A percentile compares a stretch with the other conserved stretches of the same genome.
Evolutionary conservation across 768 basidiomycete genomes (phyloP).

Genomic region (Tulasnella sp.): DNA sequence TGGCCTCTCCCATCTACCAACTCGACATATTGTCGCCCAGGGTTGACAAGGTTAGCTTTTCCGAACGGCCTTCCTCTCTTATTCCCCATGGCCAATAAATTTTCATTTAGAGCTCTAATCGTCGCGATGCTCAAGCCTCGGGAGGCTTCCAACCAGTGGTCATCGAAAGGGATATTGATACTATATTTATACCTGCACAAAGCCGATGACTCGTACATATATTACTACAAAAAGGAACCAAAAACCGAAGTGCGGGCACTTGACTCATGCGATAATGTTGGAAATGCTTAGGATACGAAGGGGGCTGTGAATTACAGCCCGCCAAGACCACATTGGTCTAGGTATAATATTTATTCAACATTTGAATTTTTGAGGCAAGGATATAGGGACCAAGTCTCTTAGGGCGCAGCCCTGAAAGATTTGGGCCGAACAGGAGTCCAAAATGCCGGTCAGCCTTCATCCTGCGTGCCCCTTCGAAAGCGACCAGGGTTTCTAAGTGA

Average conservation of each 20-base stretch:
- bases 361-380: background rate
- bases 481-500: background rate
- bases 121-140: background rate
- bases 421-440: background rate
- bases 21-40: too few relatives aligned
- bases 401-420: background rate
- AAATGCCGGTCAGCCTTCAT: background rate
- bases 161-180: background rate
- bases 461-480: background rate
- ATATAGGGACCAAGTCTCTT: background rate
- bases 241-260: background rate
- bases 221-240: background rate
- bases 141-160: too few relatives aligned
- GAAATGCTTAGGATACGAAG: background rate
- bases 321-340: background rate
- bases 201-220: background rate
- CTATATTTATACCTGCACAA: background rate
- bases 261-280: background rate
- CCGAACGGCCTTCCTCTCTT: too few relatives aligned
- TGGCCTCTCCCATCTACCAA: too few relatives aligned
- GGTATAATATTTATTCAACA: background rate
- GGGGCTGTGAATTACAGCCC: too few relatives aligned
- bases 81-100: too few relatives aligned
- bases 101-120: background rate
- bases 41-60: too few relatives aligned